Evolutionary conservation across 495 filamentous ascomycete genomes (phyloP).

Genomic region (Xylaria palmicola): DNA sequence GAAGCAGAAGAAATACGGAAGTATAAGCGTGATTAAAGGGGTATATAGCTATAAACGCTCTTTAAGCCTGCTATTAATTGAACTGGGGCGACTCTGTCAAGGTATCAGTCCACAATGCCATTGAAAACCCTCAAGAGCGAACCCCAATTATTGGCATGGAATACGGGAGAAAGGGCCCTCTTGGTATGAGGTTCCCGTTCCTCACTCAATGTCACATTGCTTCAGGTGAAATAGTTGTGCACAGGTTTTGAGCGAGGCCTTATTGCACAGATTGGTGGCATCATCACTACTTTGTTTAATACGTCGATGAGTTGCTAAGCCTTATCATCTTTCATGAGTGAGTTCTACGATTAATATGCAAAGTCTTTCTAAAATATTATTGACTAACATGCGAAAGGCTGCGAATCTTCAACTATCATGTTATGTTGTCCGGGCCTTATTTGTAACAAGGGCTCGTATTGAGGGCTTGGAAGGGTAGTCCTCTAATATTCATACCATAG

Average conservation of each 20-base stretch:
- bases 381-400: too few species aligned
- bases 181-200: conserved; percentile 42
- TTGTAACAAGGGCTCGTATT: conserved; percentile 46
- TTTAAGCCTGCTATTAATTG: too few species aligned
- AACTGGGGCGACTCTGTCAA: conserved; percentile 58
- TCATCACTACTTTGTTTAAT: conserved; percentile 55
- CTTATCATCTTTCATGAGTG: conserved; percentile 47
- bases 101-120: conserved; percentile 46
- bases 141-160: conserved; percentile 41
- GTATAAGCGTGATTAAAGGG: too few species aligned
- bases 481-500: conserved; percentile 37
- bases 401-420: too few species aligned
- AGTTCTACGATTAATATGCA: background rate
- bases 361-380: conserved; percentile 32
- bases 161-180: conserved; percentile 34
- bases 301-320: conserved; percentile 47
- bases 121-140: conserved; percentile 25
- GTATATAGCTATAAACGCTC: too few species aligned
- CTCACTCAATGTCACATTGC: conserved; percentile 52
- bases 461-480: conserved; percentile 34
- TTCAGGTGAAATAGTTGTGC: conserved; percentile 46
- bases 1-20: conserved; percentile 20
- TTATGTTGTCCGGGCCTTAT: conserved; percentile 48
- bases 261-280: conserved; percentile 61
- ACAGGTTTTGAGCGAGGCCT: conserved; percentile 50